Conservation (phyloP, 495 filamentous ascomycete species). For the Annulohypoxylon maeteangense region DNA sequence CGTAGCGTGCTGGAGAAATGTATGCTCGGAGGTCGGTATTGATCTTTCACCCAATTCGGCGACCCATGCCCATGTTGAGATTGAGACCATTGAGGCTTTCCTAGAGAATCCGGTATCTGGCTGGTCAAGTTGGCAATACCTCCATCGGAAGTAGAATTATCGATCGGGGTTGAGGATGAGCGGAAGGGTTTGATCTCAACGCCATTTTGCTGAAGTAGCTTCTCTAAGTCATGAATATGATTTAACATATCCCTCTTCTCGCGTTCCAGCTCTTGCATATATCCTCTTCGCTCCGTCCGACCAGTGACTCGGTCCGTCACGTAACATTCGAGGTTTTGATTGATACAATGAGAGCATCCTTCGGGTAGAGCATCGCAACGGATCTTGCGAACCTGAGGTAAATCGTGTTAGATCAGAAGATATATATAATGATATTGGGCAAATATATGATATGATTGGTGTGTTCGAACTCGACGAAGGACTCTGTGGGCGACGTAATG, state of each 20-base stretch:
- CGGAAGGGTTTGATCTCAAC: conserved; percentile 54
- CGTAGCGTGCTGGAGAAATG: conserved; percentile 42
- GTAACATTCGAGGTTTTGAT: conserved; percentile 75
- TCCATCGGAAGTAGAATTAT: conserved; percentile 43
- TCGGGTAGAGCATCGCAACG: conserved; percentile 78
- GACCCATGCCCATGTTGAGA: conserved; percentile 56
- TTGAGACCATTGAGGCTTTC: conserved; percentile 56
- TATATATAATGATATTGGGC: not conserved
- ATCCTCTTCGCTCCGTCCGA: conserved; percentile 79
- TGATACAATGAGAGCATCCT: conserved; percentile 79
- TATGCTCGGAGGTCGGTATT: conserved; percentile 23
- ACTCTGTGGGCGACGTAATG: conserved; percentile 10
- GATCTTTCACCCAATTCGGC: conserved; percentile 62
- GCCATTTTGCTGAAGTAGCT: conserved; percentile 53
- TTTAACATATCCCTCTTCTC: conserved; percentile 65
- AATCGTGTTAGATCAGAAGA: conserved; percentile 34
- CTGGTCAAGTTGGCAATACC: conserved; percentile 44
- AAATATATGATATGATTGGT: not conserved
- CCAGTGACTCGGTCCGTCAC: conserved; percentile 91
- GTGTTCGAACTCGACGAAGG: conserved; percentile 3
- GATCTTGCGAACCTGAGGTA: conserved; percentile 78
- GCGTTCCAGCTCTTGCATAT: conserved; percentile 70
- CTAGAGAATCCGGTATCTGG: conserved; percentile 43
- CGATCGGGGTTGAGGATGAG: conserved; percentile 44
- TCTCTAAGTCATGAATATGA: conserved; percentile 63